Evolutionary conservation across 2,329 filamentous ascomycete genomes (phyloP).

Genomic region (Fusarium pininemorale): DNA sequence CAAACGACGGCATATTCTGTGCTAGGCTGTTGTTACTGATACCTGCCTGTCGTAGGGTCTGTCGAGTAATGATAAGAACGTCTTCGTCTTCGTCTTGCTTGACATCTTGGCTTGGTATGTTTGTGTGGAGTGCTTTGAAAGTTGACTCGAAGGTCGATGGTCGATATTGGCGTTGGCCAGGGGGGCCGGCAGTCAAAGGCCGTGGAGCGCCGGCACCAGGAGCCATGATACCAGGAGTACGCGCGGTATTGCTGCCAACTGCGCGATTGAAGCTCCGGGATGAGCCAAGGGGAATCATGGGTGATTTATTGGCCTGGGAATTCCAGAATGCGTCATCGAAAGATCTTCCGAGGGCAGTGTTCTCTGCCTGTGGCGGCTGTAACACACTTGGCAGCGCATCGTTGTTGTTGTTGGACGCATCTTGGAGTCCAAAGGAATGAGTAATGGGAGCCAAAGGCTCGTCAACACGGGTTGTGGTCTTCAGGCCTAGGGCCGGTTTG

Average conservation of each 20-base stretch:
- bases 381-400: neutral
- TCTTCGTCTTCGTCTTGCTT: constrained; percentile 41
- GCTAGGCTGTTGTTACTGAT: constrained; percentile 30
- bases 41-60: constrained; percentile 35
- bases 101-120: constrained; percentile 33
- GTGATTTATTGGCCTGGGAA: neutral
- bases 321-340: constrained; percentile 21
- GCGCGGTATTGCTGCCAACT: constrained; percentile 22
- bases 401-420: constrained; percentile 13
- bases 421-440: constrained; percentile 4
- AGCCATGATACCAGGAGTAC: constrained; percentile 27
- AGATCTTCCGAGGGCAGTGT: neutral
- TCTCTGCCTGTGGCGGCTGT: constrained; percentile 20
- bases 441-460: constrained; percentile 12
- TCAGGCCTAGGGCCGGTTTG: constrained; percentile 35
- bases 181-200: constrained; percentile 64
- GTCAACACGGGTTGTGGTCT: constrained; percentile 16
- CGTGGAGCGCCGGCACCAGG: constrained; percentile 55
- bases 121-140: constrained; percentile 47
- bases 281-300: constrained; percentile 7
- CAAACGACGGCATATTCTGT: constrained; percentile 10
- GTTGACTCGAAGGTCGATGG: constrained; percentile 54
- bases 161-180: constrained; percentile 61
- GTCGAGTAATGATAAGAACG: constrained; percentile 33
- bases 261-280: constrained; percentile 17